Evolutionary conservation across 441 rosid species (phyloP), one percentile per base, ranked within the genome.

Genomic region (Manihot esculenta): DNA sequence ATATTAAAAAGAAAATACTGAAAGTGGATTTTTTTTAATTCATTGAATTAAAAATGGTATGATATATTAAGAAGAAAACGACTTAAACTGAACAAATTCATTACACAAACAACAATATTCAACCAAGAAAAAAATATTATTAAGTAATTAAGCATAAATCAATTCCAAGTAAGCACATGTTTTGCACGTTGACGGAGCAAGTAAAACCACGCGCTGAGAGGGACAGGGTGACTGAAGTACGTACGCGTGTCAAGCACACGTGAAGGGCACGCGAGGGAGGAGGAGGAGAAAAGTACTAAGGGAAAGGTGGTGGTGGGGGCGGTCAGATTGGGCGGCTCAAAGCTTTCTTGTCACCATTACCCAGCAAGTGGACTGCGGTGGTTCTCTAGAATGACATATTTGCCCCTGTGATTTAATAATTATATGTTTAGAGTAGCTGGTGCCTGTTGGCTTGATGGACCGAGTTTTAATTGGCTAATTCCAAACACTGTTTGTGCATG

Each of bases 261-360:
- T 69, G 79, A 69, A 51, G 26, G 58, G 26, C 69, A 56, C 24
- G 66, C 3, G 21, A 6, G 76, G 64, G 53, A 67, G 67, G 20
- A 3, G 67, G 20, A 3, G 8, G 55, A 20, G 55, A 50, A 21
- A n/a, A 4, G 13, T 12, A 18, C 51, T 15, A 57, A 3, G 0
- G 74, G 70, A 15, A 48, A 35, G 38, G 27, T 63, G 30, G 63
- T 14, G 13, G 63, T 21, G 68, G 50, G 72, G 73, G 30, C 54
- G 62, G 83, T 83, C 84, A 81, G 71, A 63, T 51, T 49, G 81
- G 86, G 83, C 84, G 80, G 86, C 84, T 71, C 5, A 51, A 38
- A 65, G 72, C 73, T 38, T 15, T 7, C 13, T 38, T 35, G 76
- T 45, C 58, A 15, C 68, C 69, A 30, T 44, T 38, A 15, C 50